Evolutionary conservation across 2,329 filamentous ascomycete species (phyloP).

Genomic region (Aspergillus arachidicola): DNA sequence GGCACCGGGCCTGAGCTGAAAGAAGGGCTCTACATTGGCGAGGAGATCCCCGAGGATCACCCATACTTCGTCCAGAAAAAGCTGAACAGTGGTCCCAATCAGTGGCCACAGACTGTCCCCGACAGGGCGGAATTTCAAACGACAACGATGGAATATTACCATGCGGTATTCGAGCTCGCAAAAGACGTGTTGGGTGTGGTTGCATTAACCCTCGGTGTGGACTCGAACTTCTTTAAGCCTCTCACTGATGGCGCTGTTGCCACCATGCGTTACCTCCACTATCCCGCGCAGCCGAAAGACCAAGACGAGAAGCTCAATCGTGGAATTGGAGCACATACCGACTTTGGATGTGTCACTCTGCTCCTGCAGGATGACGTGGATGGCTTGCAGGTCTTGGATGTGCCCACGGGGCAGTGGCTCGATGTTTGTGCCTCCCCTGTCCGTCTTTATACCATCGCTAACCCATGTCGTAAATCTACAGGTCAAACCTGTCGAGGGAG

Average conservation of each 20-base stretch:
- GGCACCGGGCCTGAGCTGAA: constrained; percentile 48
- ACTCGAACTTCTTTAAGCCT: constrained; percentile 20
- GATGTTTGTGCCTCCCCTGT: not conserved
- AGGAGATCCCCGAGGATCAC: constrained; percentile 32
- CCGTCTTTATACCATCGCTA: not conserved
- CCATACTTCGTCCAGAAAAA: constrained; percentile 42
- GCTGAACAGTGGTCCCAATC: constrained; percentile 45
- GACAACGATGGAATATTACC: not conserved
- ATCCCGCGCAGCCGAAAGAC: constrained; percentile 43
- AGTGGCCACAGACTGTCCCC: constrained; percentile 33
- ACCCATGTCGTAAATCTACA: not conserved
- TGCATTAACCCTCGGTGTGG: not conserved
- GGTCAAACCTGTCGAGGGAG: constrained; percentile 24
- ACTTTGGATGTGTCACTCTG: not conserved
- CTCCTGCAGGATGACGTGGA: not conserved
- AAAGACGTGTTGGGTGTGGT: not conserved
- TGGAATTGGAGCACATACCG: constrained; percentile 35
- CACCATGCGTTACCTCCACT: constrained; percentile 48
- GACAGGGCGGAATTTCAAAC: not conserved
- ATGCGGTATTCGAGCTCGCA: not conserved
- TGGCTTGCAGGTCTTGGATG: not conserved
- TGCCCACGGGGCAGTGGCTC: not conserved
- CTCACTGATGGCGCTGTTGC: constrained; percentile 42
- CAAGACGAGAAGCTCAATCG: constrained; percentile 39
- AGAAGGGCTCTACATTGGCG: constrained; percentile 48